Conservation (phyloP, 495 filamentous ascomycete genomes). For the Hypoxylon lenormandii region DNA sequence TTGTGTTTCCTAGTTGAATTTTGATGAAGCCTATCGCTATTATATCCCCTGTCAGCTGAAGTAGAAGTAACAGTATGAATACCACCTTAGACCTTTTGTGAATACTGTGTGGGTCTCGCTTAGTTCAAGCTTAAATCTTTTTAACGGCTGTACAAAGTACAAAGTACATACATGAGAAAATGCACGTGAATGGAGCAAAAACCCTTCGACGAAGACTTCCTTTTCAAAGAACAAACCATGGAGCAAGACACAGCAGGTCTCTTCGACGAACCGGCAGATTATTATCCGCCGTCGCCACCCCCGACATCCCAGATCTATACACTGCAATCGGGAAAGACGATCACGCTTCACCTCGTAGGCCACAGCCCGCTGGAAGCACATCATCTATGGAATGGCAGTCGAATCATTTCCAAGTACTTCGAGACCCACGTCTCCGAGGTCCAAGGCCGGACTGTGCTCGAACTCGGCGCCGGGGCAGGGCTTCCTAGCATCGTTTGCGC, state of each 20-base stretch:
- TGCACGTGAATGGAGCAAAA: neutral
- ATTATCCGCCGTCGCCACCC: slow-evolving; percentile 75
- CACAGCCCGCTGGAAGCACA: slow-evolving; percentile 92
- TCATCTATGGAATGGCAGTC: slow-evolving; percentile 88
- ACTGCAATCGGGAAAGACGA: slow-evolving; percentile 71
- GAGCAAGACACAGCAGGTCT: slow-evolving; percentile 62
- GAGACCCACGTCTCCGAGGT: slow-evolving; percentile 73
- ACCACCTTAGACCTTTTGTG: too few species aligned
- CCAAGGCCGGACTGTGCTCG: slow-evolving; percentile 74
- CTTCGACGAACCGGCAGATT: slow-evolving; percentile 83
- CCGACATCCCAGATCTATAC: slow-evolving; percentile 76
- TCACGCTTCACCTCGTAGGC: slow-evolving; percentile 85
- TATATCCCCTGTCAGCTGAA: too few species aligned
- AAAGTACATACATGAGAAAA: neutral
- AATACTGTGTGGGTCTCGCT: too few species aligned
- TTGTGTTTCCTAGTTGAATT: too few species aligned
- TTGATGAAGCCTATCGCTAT: too few species aligned
- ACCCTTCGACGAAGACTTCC: neutral
- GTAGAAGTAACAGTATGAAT: too few species aligned
- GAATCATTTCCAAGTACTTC: slow-evolving; percentile 79
- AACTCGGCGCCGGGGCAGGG: slow-evolving; percentile 90
- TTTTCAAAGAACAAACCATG: slow-evolving; percentile 15
- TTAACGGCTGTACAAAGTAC: neutral
- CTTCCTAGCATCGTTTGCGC: slow-evolving; percentile 83
- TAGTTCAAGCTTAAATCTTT: too few species aligned